Conservation (phyloP, 78 protist species). For the Pigoraptor vietnamica region DNA sequence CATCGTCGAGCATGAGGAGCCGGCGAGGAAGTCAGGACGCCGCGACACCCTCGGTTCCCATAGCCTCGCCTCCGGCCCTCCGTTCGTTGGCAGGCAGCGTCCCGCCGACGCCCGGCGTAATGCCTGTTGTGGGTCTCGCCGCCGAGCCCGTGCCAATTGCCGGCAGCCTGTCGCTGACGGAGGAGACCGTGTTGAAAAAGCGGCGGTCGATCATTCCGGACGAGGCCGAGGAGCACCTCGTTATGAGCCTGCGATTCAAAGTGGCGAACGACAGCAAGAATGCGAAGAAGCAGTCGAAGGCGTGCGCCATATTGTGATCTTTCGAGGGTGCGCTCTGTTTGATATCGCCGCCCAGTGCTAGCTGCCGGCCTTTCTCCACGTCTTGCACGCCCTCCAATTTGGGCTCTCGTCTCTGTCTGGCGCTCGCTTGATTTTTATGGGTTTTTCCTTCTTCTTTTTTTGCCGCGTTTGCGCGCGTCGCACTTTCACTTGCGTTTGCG, state of each 20-base stretch:
- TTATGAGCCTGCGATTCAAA: neutral
- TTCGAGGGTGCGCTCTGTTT: neutral
- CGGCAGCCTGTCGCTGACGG: neutral
- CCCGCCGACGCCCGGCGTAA: neutral
- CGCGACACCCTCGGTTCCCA: too few relatives aligned
- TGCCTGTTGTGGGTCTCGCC: neutral
- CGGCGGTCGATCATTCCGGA: neutral
- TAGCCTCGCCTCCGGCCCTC: too few relatives aligned
- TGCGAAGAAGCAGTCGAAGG: neutral
- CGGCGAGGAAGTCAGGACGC: too few relatives aligned
- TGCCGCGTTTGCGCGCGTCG: neutral
- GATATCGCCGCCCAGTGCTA: too few relatives aligned
- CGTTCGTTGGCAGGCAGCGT: too few relatives aligned
- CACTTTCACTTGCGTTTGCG: too few relatives aligned
- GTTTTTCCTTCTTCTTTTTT: neutral
- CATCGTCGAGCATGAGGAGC: too few relatives aligned
- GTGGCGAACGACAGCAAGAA: neutral
- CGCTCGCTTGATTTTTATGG: too few relatives aligned
- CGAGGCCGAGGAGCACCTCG: neutral
- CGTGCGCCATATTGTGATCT: neutral
- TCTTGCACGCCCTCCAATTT: too few relatives aligned
- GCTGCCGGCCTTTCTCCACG: too few relatives aligned
- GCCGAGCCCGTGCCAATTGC: neutral
- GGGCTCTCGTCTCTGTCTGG: too few relatives aligned
- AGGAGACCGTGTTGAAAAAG: neutral